A percentile compares a stretch with the other conserved stretches of the same genome.
phyloP scores from a whole-genome alignment of 306 rosid species.

The Vigna mungo region DNA sequence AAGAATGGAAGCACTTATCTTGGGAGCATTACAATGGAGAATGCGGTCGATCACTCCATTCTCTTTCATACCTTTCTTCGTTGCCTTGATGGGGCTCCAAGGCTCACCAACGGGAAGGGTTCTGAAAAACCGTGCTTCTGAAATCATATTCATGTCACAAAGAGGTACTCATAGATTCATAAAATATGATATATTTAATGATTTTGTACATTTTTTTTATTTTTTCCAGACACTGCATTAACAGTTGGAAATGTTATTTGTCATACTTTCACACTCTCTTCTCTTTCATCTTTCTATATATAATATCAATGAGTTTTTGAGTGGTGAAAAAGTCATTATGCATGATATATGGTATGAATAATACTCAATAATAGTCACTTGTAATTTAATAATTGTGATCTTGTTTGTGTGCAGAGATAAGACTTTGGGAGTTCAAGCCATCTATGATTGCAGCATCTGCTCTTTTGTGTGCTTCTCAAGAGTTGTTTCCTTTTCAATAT shows the following conservation, averaged over 20 bases:
- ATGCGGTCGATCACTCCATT: constrained; percentile 90
- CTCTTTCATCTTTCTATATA: background rate
- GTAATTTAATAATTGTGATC: background rate
- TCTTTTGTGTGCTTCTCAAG: constrained; percentile 71
- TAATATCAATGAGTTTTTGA: no score
- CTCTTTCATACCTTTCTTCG: constrained; percentile 73
- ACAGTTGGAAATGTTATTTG: background rate
- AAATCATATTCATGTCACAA: constrained; percentile 75
- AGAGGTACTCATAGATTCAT: constrained; percentile 50
- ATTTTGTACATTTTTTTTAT: background rate
- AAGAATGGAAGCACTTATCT: constrained; percentile 74
- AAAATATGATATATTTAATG: background rate
- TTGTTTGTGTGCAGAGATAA: constrained; percentile 54
- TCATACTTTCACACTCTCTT: no score
- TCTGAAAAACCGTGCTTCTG: constrained; percentile 68
- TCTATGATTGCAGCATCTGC: constrained; percentile 79
- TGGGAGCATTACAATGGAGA: constrained; percentile 85
- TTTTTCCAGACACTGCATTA: background rate
- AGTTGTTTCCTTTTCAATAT: constrained; percentile 69
- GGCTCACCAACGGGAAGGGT: constrained; percentile 57
- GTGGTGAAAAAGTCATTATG: background rate
- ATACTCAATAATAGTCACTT: background rate
- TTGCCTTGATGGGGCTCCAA: constrained; percentile 53
- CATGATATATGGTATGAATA: background rate
- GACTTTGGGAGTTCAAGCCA: constrained; percentile 71